Evolutionary conservation across 208 protist genomes (phyloP), one percentile per base, ranked within the genome.

Genomic region (Borovskyia barvae): DNA sequence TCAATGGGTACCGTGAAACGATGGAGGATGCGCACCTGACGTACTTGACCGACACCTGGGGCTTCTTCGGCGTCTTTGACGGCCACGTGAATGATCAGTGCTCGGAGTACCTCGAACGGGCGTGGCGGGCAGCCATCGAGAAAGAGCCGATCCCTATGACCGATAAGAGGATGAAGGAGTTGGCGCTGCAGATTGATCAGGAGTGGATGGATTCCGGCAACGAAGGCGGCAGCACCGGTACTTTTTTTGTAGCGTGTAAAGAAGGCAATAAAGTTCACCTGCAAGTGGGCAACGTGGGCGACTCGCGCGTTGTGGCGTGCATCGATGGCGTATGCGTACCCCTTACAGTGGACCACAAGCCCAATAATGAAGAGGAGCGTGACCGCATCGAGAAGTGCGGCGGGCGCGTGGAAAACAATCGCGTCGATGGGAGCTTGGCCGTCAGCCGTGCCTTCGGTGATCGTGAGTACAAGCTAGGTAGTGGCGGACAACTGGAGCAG

Each of bases 261-360:
- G 71, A 91, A 9, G 85, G 73, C 33, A 69, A 88, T 43, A 86
- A 66, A 32, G 72, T 91, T 46, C 71, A 90, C 37, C 65, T 94
- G 59, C 91, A 97, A 57, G 90, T 95, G 42, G 94, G 87, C 15
- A 97, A 97, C 61, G 92, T 97, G 26, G 94, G 94, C 20, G 94
- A 98, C 66, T 91, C 82, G 14, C 84, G 94, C 56, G 87, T 93
- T 22, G 68, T 98, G 36, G 77, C 87, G 12, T 95, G 87, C 67
- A 82, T 86, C 36, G 75, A 92, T 50, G 93, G 92, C 19, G 55
- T 56, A 26, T 87, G 82, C 54, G 67, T 82, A 26, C 86, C 90
- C n/a, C 66, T 98, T 63, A 95, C 90, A 25, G 82, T 95, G 45
- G 94, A 98, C 55, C 96, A 98, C 82, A 97, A 97, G 77, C 94